Evolutionary conservation across 75 land plant genomes (phyloP).

Genomic region (Selaginella moellendorffii): DNA sequence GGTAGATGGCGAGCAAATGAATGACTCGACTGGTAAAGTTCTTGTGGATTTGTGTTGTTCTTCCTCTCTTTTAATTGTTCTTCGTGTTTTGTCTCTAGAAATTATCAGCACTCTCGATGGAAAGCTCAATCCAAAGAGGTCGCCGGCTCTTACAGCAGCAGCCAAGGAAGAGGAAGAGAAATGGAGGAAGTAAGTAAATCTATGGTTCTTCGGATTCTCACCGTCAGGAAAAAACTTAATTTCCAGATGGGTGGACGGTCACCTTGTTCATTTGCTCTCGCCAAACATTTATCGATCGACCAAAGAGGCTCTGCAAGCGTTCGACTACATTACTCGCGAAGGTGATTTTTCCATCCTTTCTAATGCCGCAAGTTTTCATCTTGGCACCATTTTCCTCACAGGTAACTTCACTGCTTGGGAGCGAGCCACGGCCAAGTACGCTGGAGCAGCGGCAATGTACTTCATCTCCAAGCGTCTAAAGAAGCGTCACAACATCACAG

Average conservation of each 20-base stretch:
- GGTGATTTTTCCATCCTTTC: conserved; percentile 47
- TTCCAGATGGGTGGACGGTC: conserved; percentile 93
- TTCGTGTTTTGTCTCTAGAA: conserved; percentile 30
- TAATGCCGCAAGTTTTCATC: background rate
- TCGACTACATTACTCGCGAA: conserved; percentile 83
- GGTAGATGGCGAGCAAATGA: conserved; percentile 84
- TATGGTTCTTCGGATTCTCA: background rate
- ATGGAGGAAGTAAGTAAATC: conserved; percentile 66
- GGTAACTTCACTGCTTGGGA: conserved; percentile 80
- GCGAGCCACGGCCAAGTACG: conserved; percentile 74
- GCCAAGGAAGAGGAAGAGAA: conserved; percentile 48
- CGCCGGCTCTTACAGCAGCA: conserved; percentile 8
- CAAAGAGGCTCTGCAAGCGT: conserved; percentile 85
- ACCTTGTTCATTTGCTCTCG: conserved; percentile 86
- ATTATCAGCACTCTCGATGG: conserved; percentile 52
- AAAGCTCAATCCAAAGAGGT: conserved; percentile 32
- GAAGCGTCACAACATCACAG: conserved; percentile 72
- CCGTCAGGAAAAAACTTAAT: too few species aligned
- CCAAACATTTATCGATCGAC: conserved; percentile 85
- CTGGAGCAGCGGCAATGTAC: conserved; percentile 92
- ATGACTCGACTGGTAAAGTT: conserved; percentile 77
- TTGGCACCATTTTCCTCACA: conserved; percentile 16
- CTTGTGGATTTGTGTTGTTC: too few species aligned
- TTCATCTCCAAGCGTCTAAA: conserved; percentile 84
- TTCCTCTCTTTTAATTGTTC: too few species aligned